Base-by-base conservation (phyloP, 1,284 basidiomycete genomes). In the Trichosporon inkin region DNA sequence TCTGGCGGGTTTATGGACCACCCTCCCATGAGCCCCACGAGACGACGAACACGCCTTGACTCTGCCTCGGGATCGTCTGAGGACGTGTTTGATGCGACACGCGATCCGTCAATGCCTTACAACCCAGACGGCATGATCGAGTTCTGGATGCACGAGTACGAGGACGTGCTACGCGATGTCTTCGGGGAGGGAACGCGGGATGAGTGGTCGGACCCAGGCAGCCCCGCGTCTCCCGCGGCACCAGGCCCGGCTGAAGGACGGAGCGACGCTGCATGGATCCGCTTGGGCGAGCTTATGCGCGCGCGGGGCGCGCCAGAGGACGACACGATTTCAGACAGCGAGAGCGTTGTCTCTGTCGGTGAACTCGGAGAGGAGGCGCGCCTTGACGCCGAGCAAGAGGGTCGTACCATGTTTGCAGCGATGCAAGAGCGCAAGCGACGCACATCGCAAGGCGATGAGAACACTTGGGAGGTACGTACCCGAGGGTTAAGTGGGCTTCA, bases 391-490 rank as follows among this genome's bases (percentile, higher is more conserved):
- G 65, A 59, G 57, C 60, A 34, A 84, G 86, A 35, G 81, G 88
- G 64, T 86, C 89, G 64, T 74, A 82, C 53, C 81, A 86, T 51
- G 64, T 66, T 66, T n/a, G 55, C 55, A 2, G 64, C 64, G 75
- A 88, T 59, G 86, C 70, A 80, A 22, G 81, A 82, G 28, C 67
- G 67, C 35, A 61, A 59, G 44, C 51, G 65, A 17, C 56, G 68
- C 22, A 60, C 60, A 51, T 68, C 65, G 39, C 62, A 68, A 55
- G 71, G 68, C 34, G 68, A 92, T 68, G 78, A 88, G 67, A 95
- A 93, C 70, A 91, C 92, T 65, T 95, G 92, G 92, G 92, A 92
- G 87, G 91, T 92, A 66, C 75, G 87, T 55, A 22, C 44, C 10
- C 14, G 14, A 16, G n/a, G 20, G 4, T 24, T 5, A 1, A 4